Evolutionary conservation across 352 stramenopile genomes (phyloP).

Genomic region (Globisporangium lucens): DNA sequence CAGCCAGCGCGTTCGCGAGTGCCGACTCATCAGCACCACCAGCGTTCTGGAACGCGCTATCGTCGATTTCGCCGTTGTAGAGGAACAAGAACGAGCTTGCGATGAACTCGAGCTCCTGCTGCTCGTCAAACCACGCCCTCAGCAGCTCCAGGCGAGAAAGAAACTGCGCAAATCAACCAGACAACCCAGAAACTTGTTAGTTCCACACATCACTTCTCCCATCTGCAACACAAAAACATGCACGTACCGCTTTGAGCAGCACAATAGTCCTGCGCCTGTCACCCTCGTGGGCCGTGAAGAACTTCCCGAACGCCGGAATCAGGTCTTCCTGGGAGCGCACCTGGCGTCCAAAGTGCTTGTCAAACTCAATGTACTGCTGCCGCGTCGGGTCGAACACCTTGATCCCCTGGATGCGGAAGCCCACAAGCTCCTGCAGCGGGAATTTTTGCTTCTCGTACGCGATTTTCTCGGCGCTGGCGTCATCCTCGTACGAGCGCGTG

Average conservation of each 20-base stretch:
- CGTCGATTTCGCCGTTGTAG: slow-evolving; percentile 74
- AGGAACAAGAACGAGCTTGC: slow-evolving; percentile 94
- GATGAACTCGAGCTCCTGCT: slow-evolving; percentile 88
- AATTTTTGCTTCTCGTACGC: slow-evolving; percentile 91
- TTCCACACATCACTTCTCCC: neutral
- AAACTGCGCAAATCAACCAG: slow-evolving; percentile 36
- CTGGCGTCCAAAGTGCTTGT: slow-evolving; percentile 86
- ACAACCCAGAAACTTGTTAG: neutral
- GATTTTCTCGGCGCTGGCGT: slow-evolving; percentile 88
- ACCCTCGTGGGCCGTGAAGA: slow-evolving; percentile 54
- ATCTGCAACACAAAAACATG: too few relatives aligned
- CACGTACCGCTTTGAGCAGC: slow-evolving; percentile 47
- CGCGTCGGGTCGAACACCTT: slow-evolving; percentile 73
- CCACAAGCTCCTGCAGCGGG: slow-evolving; percentile 85
- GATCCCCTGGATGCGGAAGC: slow-evolving; percentile 94
- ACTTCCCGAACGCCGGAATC: slow-evolving; percentile 64
- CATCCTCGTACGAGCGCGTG: slow-evolving; percentile 91
- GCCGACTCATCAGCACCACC: slow-evolving; percentile 4
- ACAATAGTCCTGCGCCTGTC: slow-evolving; percentile 19
- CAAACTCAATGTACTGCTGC: slow-evolving; percentile 68
- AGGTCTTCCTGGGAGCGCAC: slow-evolving; percentile 61
- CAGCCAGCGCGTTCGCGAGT: slow-evolving; percentile 8
- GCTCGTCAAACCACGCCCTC: slow-evolving; percentile 72
- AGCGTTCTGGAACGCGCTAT: neutral
- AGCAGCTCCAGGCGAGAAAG: slow-evolving; percentile 60